These are phyloP conservation scores for Phyllosticta citrichinensis DNA, from an alignment of 2,329 filamentous ascomycete species.

Conservation along the genomic window DNA sequence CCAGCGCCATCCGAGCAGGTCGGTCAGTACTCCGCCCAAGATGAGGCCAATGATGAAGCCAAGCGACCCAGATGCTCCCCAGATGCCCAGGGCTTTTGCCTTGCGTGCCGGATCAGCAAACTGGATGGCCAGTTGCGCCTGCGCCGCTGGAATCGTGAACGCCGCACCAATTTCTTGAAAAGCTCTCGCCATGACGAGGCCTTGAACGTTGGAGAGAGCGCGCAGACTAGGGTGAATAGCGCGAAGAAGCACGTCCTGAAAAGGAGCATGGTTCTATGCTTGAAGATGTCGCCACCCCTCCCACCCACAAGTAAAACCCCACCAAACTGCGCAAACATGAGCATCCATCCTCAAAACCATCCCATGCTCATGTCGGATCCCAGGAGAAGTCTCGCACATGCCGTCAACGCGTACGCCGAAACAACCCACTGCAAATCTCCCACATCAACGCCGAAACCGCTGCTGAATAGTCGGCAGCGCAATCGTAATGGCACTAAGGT, in stretches of 20 bases:
- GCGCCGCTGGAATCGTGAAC: slow-evolving; percentile 9
- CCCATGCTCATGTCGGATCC: too few species aligned
- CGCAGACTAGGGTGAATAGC: slow-evolving; percentile 7
- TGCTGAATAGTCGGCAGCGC: slow-evolving; percentile 8
- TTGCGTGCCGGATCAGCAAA: slow-evolving; percentile 5
- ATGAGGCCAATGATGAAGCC: slow-evolving; percentile 11
- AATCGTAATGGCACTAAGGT: slow-evolving; percentile 10
- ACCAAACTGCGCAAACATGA: too few species aligned
- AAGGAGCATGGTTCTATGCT: background rate
- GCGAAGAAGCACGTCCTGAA: slow-evolving; percentile 9
- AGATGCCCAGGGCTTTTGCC: slow-evolving; percentile 9
- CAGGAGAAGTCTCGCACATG: background rate
- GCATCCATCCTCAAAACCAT: background rate
- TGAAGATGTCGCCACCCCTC: background rate
- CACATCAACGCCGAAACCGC: slow-evolving; percentile 3
- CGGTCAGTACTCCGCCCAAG: slow-evolving; percentile 9
- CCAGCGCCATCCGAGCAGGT: slow-evolving; percentile 9
- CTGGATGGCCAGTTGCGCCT: slow-evolving; percentile 7
- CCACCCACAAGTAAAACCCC: slow-evolving; percentile 9
- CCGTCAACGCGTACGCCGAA: slow-evolving; percentile 8
- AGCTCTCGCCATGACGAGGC: slow-evolving; percentile 7
- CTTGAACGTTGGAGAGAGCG: slow-evolving; percentile 7
- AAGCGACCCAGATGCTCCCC: slow-evolving; percentile 4
- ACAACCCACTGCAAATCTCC: slow-evolving; percentile 9
- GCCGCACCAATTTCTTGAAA: slow-evolving; percentile 11